A percentile compares a stretch with the other conserved stretches of the same genome.
phyloP scores from a whole-genome alignment of 2,329 filamentous ascomycete genomes.

The Emergomyces orientalis region DNA sequence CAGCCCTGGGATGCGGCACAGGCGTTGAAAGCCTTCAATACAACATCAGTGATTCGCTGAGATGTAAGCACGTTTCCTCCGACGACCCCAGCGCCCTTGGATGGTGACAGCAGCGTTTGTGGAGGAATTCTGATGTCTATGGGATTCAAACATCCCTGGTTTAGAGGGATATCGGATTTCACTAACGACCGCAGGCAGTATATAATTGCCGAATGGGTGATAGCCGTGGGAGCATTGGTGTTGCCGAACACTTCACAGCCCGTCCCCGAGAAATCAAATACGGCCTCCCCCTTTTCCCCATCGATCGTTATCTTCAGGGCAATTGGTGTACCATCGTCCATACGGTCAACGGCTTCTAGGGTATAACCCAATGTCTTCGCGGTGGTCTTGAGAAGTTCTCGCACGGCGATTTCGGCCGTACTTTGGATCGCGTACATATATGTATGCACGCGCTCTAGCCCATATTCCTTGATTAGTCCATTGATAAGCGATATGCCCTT shows the following conservation, averaged over 20 bases:
- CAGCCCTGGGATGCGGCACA: slow-evolving; percentile 72
- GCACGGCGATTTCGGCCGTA: slow-evolving; percentile 68
- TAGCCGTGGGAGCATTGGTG: slow-evolving; percentile 71
- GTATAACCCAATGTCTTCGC: slow-evolving; percentile 58
- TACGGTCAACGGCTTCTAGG: slow-evolving; percentile 68
- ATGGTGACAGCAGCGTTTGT: slow-evolving; percentile 64
- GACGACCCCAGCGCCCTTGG: slow-evolving; percentile 68
- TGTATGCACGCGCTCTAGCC: slow-evolving; percentile 65
- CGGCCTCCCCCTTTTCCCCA: slow-evolving; percentile 60
- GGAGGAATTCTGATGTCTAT: slow-evolving; percentile 66
- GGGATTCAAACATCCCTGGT: slow-evolving; percentile 73
- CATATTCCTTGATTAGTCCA: slow-evolving; percentile 66
- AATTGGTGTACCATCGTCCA: slow-evolving; percentile 80
- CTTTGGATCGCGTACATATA: slow-evolving; percentile 78
- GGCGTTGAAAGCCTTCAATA: slow-evolving; percentile 69
- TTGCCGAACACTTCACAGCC: slow-evolving; percentile 72
- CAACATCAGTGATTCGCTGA: slow-evolving; percentile 74
- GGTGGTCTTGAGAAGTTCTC: slow-evolving; percentile 63
- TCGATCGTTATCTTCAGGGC: slow-evolving; percentile 66
- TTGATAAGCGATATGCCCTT: slow-evolving; percentile 73
- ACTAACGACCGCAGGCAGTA: slow-evolving; percentile 77
- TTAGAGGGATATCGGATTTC: slow-evolving; percentile 71
- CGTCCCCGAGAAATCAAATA: slow-evolving; percentile 71
- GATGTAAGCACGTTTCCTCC: slow-evolving; percentile 73
- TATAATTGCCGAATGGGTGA: slow-evolving; percentile 76